Evolutionary conservation across 441 rosid species (phyloP).

Genomic region (Euphorbia celastroides): DNA sequence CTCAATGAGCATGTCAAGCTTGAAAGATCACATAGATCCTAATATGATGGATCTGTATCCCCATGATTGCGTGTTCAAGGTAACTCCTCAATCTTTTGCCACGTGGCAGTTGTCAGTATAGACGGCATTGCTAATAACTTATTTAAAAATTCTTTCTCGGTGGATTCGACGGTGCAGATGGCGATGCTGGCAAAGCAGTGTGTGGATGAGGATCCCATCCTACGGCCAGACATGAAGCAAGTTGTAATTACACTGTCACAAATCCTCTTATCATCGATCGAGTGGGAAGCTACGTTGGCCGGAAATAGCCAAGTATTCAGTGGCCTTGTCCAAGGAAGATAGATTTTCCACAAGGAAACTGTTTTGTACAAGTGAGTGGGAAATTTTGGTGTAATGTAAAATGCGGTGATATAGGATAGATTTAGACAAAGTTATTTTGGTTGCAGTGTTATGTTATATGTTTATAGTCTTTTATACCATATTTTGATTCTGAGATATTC

Average conservation of each 20-base stretch:
- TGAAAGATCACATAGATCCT: slow-evolving; percentile 71
- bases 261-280: slow-evolving; percentile 80
- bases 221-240: slow-evolving; percentile 97
- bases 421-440: not conserved
- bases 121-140: not conserved
- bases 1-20: slow-evolving; percentile 59
- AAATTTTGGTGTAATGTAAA: slow-evolving; percentile 26
- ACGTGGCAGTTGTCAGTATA: no score
- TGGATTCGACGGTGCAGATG: slow-evolving; percentile 34
- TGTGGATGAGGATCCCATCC: slow-evolving; percentile 80
- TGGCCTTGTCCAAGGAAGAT: slow-evolving; percentile 97
- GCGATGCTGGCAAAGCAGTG: slow-evolving; percentile 93
- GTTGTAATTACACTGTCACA: slow-evolving; percentile 84
- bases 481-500: no score
- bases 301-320: slow-evolving; percentile 97
- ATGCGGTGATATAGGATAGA: slow-evolving; percentile 14
- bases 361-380: no score
- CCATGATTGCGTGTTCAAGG: slow-evolving; percentile 89
- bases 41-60: slow-evolving; percentile 89
- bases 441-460: not conserved
- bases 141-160: not conserved
- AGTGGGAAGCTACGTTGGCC: slow-evolving; percentile 99
- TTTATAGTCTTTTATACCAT: not conserved
- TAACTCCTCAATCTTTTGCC: slow-evolving; percentile 18
- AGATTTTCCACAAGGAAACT: slow-evolving; percentile 17